Evolutionary conservation across 345 rosid species (phyloP).

Genomic region (Eucalyptus tenuipes): DNA sequence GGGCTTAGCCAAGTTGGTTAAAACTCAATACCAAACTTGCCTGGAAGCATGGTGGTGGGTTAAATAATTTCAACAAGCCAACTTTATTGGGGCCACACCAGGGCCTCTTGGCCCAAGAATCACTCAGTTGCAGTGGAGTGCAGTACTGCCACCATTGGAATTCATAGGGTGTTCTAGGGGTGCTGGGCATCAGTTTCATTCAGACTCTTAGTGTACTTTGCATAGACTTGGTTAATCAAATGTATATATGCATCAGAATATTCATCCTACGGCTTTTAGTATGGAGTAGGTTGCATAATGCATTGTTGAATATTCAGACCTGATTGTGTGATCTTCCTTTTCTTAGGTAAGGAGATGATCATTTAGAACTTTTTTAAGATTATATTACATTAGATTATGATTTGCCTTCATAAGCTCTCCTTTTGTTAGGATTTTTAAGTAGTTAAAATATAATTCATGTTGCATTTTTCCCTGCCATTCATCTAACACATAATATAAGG

Average conservation of each 20-base stretch:
- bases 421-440: not conserved
- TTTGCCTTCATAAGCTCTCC: not conserved
- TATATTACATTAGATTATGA: not conserved
- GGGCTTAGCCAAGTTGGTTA: not conserved
- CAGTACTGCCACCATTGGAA: not conserved
- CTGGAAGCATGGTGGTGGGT: not conserved
- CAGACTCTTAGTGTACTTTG: not conserved
- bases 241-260: not conserved
- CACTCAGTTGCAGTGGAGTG: not conserved
- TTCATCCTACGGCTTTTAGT: not conserved
- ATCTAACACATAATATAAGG: slow-evolving; percentile 24
- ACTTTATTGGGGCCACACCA: not conserved
- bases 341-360: not conserved
- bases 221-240: not conserved
- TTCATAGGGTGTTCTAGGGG: not conserved
- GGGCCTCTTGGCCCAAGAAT: not conserved
- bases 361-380: not conserved
- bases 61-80: not conserved
- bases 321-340: not conserved
- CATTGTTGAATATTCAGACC: not conserved
- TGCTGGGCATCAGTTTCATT: not conserved
- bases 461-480: slow-evolving; percentile 14
- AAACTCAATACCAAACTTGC: not conserved
- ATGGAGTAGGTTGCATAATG: not conserved
- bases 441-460: not conserved